Percentiles rank a stretch among this genome's conserved stretches.
phyloP scores from a whole-genome alignment of 2,329 filamentous ascomycete species.

The Orbilia brochopaga region DNA sequence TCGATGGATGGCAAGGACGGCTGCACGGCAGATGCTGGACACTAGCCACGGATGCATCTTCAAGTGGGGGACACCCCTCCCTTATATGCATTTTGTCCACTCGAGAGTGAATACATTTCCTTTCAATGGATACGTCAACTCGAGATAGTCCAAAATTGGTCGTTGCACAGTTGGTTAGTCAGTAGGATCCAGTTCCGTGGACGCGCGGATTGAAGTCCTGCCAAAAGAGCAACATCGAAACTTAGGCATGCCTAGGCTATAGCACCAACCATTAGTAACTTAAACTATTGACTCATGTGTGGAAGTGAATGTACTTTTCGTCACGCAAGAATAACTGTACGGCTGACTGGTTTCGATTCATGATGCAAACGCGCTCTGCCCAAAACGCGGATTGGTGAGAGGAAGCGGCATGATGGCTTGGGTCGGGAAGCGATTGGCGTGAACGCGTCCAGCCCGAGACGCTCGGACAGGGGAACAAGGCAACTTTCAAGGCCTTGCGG shows the following conservation, averaged over 20 bases:
- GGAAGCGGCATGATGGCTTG: no score
- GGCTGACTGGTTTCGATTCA: conserved; percentile 34
- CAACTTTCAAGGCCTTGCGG: conserved; percentile 47
- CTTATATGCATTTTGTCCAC: conserved; percentile 25
- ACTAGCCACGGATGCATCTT: neutral
- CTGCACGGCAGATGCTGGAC: neutral
- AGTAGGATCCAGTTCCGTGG: conserved; percentile 14
- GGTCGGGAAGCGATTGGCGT: neutral
- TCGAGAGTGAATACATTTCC: neutral
- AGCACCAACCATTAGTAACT: no score
- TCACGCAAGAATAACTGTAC: conserved; percentile 38
- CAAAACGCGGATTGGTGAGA: conserved; percentile 3
- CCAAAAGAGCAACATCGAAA: conserved; percentile 11
- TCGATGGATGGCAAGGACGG: neutral
- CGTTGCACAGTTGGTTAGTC: conserved; percentile 3
- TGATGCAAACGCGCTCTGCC: neutral
- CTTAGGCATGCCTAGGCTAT: conserved; percentile 25
- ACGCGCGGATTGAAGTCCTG: conserved; percentile 23
- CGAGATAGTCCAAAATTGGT: neutral
- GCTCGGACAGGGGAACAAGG: conserved; percentile 24
- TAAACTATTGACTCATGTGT: neutral
- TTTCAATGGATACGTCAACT: neutral
- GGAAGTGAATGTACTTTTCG: conserved; percentile 24
- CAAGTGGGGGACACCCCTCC: neutral
- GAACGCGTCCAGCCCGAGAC: conserved; percentile 4